Conservation (phyloP, 768 basidiomycete species). For the Scleroderma citrinum region DNA sequence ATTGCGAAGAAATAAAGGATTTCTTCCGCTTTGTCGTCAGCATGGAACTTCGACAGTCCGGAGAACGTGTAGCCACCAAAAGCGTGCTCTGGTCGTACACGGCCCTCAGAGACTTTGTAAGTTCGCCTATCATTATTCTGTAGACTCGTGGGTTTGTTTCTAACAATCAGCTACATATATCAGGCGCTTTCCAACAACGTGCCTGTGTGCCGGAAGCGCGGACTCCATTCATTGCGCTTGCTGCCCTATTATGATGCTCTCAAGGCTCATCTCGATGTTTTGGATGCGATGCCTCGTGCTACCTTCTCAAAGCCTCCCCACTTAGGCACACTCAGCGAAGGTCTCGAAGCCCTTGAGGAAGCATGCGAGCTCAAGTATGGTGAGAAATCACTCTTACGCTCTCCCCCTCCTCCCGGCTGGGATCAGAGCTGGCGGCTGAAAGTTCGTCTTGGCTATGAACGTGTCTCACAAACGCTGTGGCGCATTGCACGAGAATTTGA, state of each 20-base stretch:
- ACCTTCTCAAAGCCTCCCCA: conserved; percentile 63
- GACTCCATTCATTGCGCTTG: conserved; percentile 61
- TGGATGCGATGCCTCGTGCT: conserved; percentile 53
- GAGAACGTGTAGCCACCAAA: conserved; percentile 74
- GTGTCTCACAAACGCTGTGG: conserved; percentile 60
- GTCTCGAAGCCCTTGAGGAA: conserved; percentile 58
- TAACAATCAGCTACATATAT: background rate
- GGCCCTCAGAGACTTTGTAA: conserved; percentile 66
- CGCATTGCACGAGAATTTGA: conserved; percentile 66
- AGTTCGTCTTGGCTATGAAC: conserved; percentile 60
- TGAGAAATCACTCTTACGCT: conserved; percentile 29
- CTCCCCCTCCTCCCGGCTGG: conserved; percentile 38
- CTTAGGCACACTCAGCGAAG: conserved; percentile 51
- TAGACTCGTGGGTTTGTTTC: conserved; percentile 4
- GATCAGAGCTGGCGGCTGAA: conserved; percentile 54
- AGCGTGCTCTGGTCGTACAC: conserved; percentile 78
- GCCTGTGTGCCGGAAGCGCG: conserved; percentile 55
- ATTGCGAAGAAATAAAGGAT: conserved; percentile 67
- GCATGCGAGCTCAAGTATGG: conserved; percentile 55
- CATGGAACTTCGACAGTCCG: conserved; percentile 76
- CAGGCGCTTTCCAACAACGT: conserved; percentile 71
- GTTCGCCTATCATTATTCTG: conserved; percentile 20
- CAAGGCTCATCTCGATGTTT: conserved; percentile 53
- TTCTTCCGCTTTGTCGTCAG: conserved; percentile 63
- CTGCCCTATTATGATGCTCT: conserved; percentile 56